These are phyloP conservation scores for Colletotrichum eleusines DNA, from an alignment of 2,329 filamentous ascomycete species.

Conservation along the genomic window DNA sequence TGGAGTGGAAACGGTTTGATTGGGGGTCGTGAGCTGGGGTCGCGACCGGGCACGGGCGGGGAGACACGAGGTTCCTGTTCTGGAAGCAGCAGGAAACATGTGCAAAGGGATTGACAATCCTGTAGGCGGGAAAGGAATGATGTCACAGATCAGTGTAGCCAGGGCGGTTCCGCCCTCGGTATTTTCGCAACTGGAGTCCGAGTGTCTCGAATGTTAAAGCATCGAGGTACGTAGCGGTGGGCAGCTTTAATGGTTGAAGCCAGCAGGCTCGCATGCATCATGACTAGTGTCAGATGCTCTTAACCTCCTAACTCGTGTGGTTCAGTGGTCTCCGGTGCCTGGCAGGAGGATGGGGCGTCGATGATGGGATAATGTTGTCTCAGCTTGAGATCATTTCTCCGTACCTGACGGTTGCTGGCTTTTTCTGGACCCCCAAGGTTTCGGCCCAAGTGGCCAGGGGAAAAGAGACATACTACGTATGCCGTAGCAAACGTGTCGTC, in stretches of 20 bases:
- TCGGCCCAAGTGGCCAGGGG: slow-evolving; percentile 30
- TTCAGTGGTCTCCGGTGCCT: slow-evolving; percentile 16
- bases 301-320: slow-evolving; percentile 10
- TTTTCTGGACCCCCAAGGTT: slow-evolving; percentile 31
- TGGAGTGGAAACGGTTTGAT: slow-evolving; percentile 40
- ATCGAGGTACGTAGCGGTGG: slow-evolving; percentile 1
- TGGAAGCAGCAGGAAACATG: slow-evolving; percentile 33
- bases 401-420: slow-evolving; percentile 29
- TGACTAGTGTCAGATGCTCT: slow-evolving; percentile 41
- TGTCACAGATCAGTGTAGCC: slow-evolving; percentile 28
- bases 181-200: slow-evolving; percentile 4
- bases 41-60: slow-evolving; percentile 31
- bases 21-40: slow-evolving; percentile 29
- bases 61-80: slow-evolving; percentile 40
- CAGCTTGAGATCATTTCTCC: slow-evolving; percentile 32
- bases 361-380: slow-evolving; percentile 41
- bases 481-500: slow-evolving; percentile 29
- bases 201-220: neutral
- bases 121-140: slow-evolving; percentile 25
- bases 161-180: slow-evolving; percentile 1
- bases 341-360: slow-evolving; percentile 1
- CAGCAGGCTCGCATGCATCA: slow-evolving; percentile 18
- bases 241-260: neutral
- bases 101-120: slow-evolving; percentile 22
- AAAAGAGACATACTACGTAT: slow-evolving; percentile 39